phyloP scores from a whole-genome alignment of 148 eudicot genomes.

The Oxyria digyna region DNA sequence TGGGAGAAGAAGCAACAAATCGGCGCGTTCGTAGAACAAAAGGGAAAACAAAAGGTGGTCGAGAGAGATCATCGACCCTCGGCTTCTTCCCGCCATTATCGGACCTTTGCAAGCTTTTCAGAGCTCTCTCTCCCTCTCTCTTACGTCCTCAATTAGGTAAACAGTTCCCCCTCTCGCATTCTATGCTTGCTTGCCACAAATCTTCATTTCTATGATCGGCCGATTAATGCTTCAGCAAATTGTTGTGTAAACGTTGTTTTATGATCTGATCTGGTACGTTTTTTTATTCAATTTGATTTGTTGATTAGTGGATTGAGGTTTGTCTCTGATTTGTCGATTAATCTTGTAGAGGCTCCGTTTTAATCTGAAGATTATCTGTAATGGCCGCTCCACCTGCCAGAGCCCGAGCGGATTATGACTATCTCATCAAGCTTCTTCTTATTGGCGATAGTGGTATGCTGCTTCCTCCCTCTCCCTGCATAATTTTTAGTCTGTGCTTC shows the following conservation, averaged over 20 bases:
- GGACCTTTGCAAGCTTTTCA: conserved; percentile 4
- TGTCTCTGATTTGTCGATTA: conserved; percentile 4
- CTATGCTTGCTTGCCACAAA: neutral
- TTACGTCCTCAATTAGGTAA: conserved; percentile 5
- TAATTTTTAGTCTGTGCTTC: neutral
- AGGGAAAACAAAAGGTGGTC: conserved; percentile 1
- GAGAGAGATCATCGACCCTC: conserved; percentile 8
- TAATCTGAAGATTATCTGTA: conserved; percentile 5
- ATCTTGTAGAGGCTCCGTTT: conserved; percentile 11
- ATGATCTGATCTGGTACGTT: conserved; percentile 16
- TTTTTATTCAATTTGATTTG: neutral
- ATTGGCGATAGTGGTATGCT: conserved; percentile 84
- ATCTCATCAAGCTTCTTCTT: conserved; percentile 76
- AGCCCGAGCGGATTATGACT: conserved; percentile 93
- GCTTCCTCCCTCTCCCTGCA: neutral
- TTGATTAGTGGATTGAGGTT: neutral
- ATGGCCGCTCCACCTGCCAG: conserved; percentile 97
- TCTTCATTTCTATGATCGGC: neutral
- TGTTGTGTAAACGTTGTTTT: neutral
- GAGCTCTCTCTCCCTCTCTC: neutral
- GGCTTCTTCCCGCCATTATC: conserved; percentile 5
- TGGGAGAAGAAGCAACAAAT: conserved; percentile 3
- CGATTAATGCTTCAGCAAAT: neutral
- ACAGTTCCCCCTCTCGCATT: neutral
- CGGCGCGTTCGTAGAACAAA: conserved; percentile 4